A percentile compares a stretch with the other conserved stretches of the same genome.
Evolutionary conservation across 140 eudicot genomes (phyloP).

Genomic region (Ambrosia hybrid): DNA sequence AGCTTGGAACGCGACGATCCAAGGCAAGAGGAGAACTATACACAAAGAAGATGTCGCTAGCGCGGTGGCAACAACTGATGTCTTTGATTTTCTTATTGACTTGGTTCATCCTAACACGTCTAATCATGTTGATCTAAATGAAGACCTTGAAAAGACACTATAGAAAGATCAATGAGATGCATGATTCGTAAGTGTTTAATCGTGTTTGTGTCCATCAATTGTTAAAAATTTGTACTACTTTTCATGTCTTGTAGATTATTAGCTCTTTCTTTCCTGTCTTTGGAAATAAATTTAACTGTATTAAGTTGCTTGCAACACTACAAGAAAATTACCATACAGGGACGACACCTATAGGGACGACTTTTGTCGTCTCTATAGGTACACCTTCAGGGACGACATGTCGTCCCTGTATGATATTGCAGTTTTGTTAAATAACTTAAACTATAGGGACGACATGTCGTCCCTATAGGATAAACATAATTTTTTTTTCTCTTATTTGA

Average conservation of each 20-base stretch:
- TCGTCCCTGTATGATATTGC: too few species aligned
- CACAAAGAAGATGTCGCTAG: constrained; percentile 70
- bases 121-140: constrained; percentile 19
- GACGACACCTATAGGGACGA: too few species aligned
- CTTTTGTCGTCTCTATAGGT: too few species aligned
- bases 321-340: too few species aligned
- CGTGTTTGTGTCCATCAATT: not conserved
- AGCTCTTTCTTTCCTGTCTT: not conserved
- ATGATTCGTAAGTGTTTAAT: not conserved
- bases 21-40: constrained; percentile 66
- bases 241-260: not conserved
- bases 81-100: constrained; percentile 66
- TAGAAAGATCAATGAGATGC: not conserved
- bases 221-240: not conserved
- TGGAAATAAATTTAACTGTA: not conserved
- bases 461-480: too few species aligned
- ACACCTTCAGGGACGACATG: too few species aligned
- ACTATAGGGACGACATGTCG: too few species aligned
- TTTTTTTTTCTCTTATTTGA: too few species aligned
- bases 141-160: constrained; percentile 20
- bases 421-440: too few species aligned
- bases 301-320: not conserved
- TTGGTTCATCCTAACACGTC: constrained; percentile 38
- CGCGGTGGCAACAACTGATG: constrained; percentile 64
- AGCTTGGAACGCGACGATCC: constrained; percentile 58